Base-by-base conservation (phyloP, 2,329 filamentous ascomycete genomes). In the Nigrospora sphaerica region DNA sequence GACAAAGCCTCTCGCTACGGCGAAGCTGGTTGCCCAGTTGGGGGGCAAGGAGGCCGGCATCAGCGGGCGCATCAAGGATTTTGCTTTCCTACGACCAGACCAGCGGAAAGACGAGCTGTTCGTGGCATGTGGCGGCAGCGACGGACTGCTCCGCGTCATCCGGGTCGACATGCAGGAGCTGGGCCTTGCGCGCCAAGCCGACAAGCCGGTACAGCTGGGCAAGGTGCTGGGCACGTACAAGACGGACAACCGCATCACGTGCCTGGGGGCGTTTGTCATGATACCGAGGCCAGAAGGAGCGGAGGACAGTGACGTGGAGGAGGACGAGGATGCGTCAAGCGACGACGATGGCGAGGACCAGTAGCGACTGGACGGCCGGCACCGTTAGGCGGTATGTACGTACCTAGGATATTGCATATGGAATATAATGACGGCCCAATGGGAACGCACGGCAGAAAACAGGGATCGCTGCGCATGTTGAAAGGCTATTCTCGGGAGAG, bases 241-340 rank as follows among this genome's bases (percentile, higher is more conserved):
- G 65, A 95, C 91, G 18, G 83, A 85, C 39, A 91, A 92, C 62
- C 76, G 93, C 47, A 90, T 97, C 54, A 97, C 91, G 34, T 97
- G 93, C 62, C 62, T 97, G 58, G 83, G 81, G 56, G 85, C 85
- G 18, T 97, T 95, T 69, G 72, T 88, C 52, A 95, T 97, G 88
- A 78, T 87, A 64, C 77, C 82, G 56, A 72, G 76, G 40, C 77
- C 80, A 14, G 80, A 82, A 36, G 77, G 76, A 18, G 71, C 73
- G 39, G 81, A 81, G 55, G 80, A 79, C 16, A 79, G 74, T 57
- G 80, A 80, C 31, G 57, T 60, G 23, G 61, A 62, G 23, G 46
- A 51, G 12, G 39, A 42, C 14, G 46, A 52, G 7, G 53, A 55
- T 18, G 54, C 69, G 12, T 36, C 32, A 13, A 34, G 75, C 18